phyloP scores from a whole-genome alignment of 805 yeast species.

The Spathaspora girioi region DNA sequence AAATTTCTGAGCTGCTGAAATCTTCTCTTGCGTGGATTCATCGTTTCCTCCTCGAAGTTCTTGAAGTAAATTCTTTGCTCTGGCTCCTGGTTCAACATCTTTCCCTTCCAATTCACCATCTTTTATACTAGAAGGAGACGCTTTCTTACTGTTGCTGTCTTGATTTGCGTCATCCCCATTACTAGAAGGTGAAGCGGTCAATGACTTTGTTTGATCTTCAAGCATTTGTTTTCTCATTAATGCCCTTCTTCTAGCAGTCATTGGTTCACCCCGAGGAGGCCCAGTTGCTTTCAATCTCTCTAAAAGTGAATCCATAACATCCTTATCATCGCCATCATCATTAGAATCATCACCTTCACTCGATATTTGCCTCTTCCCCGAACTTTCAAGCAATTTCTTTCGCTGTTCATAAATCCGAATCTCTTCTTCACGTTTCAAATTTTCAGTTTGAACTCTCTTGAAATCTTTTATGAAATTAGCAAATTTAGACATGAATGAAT shows the following conservation, averaged over 20 bases:
- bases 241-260: conserved; percentile 79
- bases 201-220: conserved; percentile 22
- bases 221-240: conserved; percentile 61
- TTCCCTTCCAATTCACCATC: conserved; percentile 15
- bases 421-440: conserved; percentile 65
- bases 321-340: conserved; percentile 37
- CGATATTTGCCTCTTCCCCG: conserved; percentile 20
- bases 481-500: conserved; percentile 60
- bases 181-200: too few species aligned
- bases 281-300: conserved; percentile 87
- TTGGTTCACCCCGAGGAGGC: conserved; percentile 69
- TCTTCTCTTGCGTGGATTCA: conserved; percentile 10
- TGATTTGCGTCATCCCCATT: neutral
- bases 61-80: conserved; percentile 62
- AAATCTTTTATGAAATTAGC: conserved; percentile 57
- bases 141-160: neutral
- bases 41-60: conserved; percentile 48
- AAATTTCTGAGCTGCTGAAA: conserved; percentile 39
- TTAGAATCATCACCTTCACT: conserved; percentile 17
- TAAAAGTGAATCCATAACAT: conserved; percentile 80
- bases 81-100: conserved; percentile 41
- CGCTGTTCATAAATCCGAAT: conserved; percentile 70
- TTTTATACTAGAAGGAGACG: conserved; percentile 6
- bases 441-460: conserved; percentile 62
- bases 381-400: conserved; percentile 56